Conservation (phyloP, 73 alveolate species). For the Paramecium primaurelia region DNA sequence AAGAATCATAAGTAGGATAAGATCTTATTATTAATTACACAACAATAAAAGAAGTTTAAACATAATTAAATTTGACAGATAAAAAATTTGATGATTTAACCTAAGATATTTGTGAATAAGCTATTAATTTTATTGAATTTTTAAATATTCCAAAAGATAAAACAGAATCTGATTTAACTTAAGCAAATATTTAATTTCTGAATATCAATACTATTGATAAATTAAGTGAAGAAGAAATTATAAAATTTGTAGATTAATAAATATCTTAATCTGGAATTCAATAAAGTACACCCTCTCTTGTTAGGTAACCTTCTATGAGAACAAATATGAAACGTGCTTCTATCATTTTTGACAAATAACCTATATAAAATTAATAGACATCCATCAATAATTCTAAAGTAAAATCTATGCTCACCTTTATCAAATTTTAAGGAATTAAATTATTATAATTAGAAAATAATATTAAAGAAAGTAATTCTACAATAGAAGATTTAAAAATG, state of each 20-base stretch:
- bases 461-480: background rate
- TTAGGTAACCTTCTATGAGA: background rate
- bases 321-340: background rate
- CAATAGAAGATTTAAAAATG: background rate
- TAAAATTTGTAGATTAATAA: background rate
- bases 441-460: background rate
- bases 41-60: background rate
- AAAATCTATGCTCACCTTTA: background rate
- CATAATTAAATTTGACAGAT: background rate
- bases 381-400: background rate
- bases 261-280: background rate
- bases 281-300: background rate
- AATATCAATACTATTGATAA: background rate
- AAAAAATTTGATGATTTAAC: background rate
- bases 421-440: background rate
- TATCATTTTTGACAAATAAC: background rate
- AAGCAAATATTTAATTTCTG: background rate
- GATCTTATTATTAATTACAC: background rate
- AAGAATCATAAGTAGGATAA: background rate
- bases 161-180: background rate
- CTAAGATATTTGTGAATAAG: background rate
- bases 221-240: background rate
- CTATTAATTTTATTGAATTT: background rate
- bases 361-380: background rate
- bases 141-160: background rate